These are phyloP conservation scores for Trichoderma aggressivum DNA, from an alignment of 2,329 filamentous ascomycete species.

Conservation along the genomic window DNA sequence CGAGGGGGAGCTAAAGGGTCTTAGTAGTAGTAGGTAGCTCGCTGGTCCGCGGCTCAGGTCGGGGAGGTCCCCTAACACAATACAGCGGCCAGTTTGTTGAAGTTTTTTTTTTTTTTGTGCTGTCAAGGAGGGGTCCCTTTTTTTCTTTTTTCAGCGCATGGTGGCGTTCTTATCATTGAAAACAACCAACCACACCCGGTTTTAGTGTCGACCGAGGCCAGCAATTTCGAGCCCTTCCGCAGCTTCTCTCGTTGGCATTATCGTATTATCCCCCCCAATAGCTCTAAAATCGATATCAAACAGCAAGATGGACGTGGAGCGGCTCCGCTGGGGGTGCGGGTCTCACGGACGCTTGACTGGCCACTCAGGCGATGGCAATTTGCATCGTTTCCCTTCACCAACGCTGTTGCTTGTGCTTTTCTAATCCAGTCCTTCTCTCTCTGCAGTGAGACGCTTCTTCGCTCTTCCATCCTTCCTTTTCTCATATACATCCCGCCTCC, in stretches of 20 bases:
- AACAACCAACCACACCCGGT: not conserved
- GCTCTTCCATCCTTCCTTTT: constrained; percentile 18
- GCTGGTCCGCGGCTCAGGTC: not conserved
- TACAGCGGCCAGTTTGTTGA: too few relatives aligned
- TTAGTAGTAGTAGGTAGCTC: too few relatives aligned
- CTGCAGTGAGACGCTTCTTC: constrained; percentile 4
- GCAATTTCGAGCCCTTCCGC: not conserved
- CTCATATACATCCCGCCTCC: not conserved
- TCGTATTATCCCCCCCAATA: not conserved
- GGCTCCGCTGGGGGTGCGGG: constrained; percentile 11
- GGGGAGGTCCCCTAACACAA: not conserved
- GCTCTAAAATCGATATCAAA: not conserved
- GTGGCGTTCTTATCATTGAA: not conserved
- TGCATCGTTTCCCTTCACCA: constrained; percentile 16
- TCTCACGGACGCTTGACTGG: constrained; percentile 6
- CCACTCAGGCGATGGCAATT: constrained; percentile 23
- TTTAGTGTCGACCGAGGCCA: not conserved
- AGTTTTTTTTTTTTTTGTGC: not conserved
- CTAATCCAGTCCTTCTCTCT: not conserved
- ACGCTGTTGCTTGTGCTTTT: not conserved
- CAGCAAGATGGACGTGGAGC: constrained; percentile 6
- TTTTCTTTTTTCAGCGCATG: not conserved
- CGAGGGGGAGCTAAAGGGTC: not conserved
- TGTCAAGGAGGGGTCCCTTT: not conserved
- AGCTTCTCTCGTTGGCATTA: not conserved